These are phyloP conservation scores for Russula virescens DNA, from an alignment of 768 basidiomycete genomes.

Conservation along the genomic window DNA sequence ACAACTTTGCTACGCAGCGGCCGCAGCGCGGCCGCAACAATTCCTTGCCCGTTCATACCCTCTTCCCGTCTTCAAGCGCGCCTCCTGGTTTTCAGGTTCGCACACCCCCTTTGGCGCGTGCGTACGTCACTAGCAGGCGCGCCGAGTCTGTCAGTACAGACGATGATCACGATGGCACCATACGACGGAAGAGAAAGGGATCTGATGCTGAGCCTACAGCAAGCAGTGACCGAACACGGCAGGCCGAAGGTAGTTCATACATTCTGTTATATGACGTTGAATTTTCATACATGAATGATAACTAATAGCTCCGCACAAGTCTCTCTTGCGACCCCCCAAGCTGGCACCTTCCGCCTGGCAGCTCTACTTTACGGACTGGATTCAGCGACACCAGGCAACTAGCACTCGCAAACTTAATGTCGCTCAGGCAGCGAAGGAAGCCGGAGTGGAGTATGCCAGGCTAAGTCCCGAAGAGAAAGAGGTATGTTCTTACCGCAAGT, in stretches of 20 bases:
- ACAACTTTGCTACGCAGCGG: constrained; percentile 38
- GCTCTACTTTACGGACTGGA: constrained; percentile 93
- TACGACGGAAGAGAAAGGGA: constrained; percentile 49
- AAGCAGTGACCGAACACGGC: constrained; percentile 25
- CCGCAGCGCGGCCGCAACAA: constrained; percentile 35
- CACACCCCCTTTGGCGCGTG: constrained; percentile 45
- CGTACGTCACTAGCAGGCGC: constrained; percentile 61
- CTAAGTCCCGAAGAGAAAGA: constrained; percentile 78
- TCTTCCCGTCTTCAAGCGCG: constrained; percentile 70
- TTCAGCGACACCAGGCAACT: constrained; percentile 76
- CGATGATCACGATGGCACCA: constrained; percentile 69
- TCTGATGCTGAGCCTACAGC: constrained; percentile 26
- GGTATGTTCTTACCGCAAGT: constrained; percentile 40
- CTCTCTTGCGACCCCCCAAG: constrained; percentile 80
- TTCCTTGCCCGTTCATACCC: constrained; percentile 45
- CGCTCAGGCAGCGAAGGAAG: constrained; percentile 92
- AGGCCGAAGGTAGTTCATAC: constrained; percentile 22
- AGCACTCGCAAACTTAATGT: constrained; percentile 87
- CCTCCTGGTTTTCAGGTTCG: constrained; percentile 50
- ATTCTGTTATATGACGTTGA: constrained; percentile 16
- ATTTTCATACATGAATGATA: constrained; percentile 21
- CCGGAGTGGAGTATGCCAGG: constrained; percentile 82
- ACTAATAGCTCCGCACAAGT: constrained; percentile 57
- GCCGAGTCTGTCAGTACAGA: constrained; percentile 57
- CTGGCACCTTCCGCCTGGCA: constrained; percentile 95